Evolutionary conservation across 2,329 filamentous ascomycete species (phyloP).

Genomic region (Fusarium subglutinans): DNA sequence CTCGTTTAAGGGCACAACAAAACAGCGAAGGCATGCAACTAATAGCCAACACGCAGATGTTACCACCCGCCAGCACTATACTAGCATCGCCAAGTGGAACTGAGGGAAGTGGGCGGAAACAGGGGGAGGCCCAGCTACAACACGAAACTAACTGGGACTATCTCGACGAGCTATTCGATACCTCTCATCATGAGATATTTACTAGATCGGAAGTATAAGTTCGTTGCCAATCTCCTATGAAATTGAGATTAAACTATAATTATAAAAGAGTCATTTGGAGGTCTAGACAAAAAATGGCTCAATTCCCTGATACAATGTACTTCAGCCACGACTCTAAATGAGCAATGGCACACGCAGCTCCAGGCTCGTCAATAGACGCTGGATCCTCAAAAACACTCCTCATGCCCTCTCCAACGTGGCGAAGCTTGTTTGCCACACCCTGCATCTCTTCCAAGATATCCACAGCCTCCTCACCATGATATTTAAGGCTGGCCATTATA

Average conservation of each 20-base stretch:
- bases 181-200: not conserved
- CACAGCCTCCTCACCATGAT: not conserved
- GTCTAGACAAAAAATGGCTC: not conserved
- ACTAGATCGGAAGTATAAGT: fast-evolving
- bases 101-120: not conserved
- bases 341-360: not conserved
- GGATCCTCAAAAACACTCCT: not conserved
- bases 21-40: not conserved
- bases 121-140: not conserved
- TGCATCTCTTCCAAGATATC: not conserved
- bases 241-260: not conserved
- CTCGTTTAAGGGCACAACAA: not conserved
- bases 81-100: not conserved
- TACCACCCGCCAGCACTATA: not conserved
- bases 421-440: not conserved
- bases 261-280: not conserved
- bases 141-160: not conserved
- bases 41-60: not conserved
- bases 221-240: not conserved
- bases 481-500: not conserved
- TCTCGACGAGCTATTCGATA: not conserved
- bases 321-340: not conserved
- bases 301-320: not conserved
- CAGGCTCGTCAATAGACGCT: not conserved
- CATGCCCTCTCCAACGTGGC: not conserved